Base-by-base conservation (phyloP, 208 protist genomes). In the Trypanosoma scelopori region DNA sequence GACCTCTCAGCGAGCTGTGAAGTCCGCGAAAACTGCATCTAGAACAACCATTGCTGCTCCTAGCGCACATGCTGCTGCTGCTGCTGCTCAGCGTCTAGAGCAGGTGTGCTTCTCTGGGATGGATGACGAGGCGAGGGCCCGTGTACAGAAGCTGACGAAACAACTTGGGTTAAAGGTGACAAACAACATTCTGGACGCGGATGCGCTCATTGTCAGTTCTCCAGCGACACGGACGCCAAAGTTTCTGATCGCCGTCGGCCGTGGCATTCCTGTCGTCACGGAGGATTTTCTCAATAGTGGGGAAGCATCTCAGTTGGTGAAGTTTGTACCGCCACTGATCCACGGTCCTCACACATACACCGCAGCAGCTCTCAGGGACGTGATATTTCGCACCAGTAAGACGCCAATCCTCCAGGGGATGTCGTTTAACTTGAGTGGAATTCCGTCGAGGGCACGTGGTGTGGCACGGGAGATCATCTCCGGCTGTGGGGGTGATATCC, bases 221-320 rank as follows among this genome's bases (percentile, higher is more conserved):
- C 87, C 91, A 1, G 69, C 81, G 3, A 58, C 76, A 30, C 83
- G 91, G 1, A 96, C 91, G 12, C 91, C 91, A 0, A 96, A 96
- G 67, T 82, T 96, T 55, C 77, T 96, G 43, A 87, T 93, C 46
- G 87, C 91, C 0, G 85, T 92, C 3, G 87, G 74, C 0, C 74
- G 79, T 9, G 85, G 85, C 37, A 87, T 92, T 65, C 87, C 87
- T 16, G 69, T 96, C n/a, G 84, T 90, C 16, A 76, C 62, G 9
- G 69, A 79, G 16, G 73, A 74, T 43, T 79, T 91, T 50, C 51
- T 85, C 20, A 55, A 81, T 9, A 49, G 37, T 18, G 69, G 55
- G 1, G 47, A 72, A 16, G 18, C 73, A 1, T 49, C 55, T 0
- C 47, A 69, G 16, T 37, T 85, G 1, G 45, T 63, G 18, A 27